phyloP scores from a whole-genome alignment of 2,329 filamentous ascomycete genomes.

The Epicoccum sorghinum region DNA sequence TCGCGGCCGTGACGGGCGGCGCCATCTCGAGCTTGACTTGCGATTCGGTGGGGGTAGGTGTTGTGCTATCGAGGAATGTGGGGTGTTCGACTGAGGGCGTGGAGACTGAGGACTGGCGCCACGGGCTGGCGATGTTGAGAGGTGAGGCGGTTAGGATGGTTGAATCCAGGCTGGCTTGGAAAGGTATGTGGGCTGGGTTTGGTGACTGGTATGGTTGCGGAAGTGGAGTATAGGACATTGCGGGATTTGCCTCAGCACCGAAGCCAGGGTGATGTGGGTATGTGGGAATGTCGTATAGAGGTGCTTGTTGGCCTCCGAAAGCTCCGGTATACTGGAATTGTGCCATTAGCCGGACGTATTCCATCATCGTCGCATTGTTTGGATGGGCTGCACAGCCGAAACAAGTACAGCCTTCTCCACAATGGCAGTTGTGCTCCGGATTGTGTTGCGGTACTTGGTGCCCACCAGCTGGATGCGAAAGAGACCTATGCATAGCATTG shows the following conservation, averaged over 20 bases:
- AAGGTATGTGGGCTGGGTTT: constrained; percentile 26
- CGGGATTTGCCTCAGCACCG: constrained; percentile 31
- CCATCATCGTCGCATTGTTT: constrained; percentile 68
- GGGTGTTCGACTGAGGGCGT: constrained; percentile 17
- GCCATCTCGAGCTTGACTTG: constrained; percentile 12
- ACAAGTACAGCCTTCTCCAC: constrained; percentile 70
- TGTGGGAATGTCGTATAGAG: constrained; percentile 43
- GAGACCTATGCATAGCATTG: constrained; percentile 15
- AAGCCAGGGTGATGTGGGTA: constrained; percentile 43
- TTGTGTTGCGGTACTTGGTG: constrained; percentile 43
- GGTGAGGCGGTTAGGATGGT: constrained; percentile 27
- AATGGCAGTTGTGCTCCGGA: constrained; percentile 61
- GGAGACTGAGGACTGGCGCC: constrained; percentile 31
- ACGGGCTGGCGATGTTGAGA: constrained; percentile 24
- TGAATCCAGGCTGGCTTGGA: constrained; percentile 27
- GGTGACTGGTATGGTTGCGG: constrained; percentile 27
- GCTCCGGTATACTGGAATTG: constrained; percentile 44
- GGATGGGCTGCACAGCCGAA: constrained; percentile 72
- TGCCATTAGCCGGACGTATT: constrained; percentile 54
- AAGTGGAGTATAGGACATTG: constrained; percentile 22
- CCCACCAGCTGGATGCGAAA: constrained; percentile 33
- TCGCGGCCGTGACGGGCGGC: constrained; percentile 24
- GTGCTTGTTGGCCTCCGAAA: constrained; percentile 38
- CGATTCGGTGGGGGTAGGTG: constrained; percentile 15
- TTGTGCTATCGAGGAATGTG: constrained; percentile 23